Base-by-base conservation (phyloP, 2,329 filamentous ascomycete genomes). In the Fusarium palustre region DNA sequence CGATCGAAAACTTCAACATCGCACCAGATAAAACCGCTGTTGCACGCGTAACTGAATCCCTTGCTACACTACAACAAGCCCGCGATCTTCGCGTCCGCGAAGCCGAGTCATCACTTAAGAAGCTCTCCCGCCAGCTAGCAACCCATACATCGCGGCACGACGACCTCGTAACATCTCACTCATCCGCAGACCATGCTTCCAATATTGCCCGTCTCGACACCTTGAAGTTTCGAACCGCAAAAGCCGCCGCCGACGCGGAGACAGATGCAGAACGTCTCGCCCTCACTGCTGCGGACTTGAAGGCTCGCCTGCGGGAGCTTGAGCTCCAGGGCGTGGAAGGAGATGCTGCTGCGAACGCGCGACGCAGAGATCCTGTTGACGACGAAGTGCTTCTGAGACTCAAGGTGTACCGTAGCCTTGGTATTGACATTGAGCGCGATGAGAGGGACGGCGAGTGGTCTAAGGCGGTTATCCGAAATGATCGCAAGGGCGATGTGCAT, bases 1-100 rank as follows among this genome's bases (percentile, higher is more conserved):
- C 94, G 42, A 91, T 97, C 76, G 87, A 90, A 75, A 97, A 97
- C 85, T 99, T 99, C 89, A 96, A 97, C 83, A 97, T 95, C 76
- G 85, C 88, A 22, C 93, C 93, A 13, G 96, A 99, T 85, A 96
- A 94, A 77, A 85, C 89, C 70, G 92, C 92, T 66, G 88, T 98
- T 22, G 85, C 90, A 22, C 93, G 96, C 77, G 91, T 98, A 77
- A 89, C 89, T 79, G 92, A 94, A 78, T 95, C 93, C 1, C 87
- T 97, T 54, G 87, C 89, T 11, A 92, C 92, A 0, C 89, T 99
- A n/a, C 88, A 92, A 73, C 90, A 94, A 76, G 92, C 93, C 63
- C 94, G 96, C 77, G 88, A 92, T 63, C 85, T 93, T 52, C 92
- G 93, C 72, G 86, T 94, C 54, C 86, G 87, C 77, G 90, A 93